phyloP scores from a whole-genome alignment of 1,139 yeast genomes.

The Geotrichum citri-aurantii region DNA sequence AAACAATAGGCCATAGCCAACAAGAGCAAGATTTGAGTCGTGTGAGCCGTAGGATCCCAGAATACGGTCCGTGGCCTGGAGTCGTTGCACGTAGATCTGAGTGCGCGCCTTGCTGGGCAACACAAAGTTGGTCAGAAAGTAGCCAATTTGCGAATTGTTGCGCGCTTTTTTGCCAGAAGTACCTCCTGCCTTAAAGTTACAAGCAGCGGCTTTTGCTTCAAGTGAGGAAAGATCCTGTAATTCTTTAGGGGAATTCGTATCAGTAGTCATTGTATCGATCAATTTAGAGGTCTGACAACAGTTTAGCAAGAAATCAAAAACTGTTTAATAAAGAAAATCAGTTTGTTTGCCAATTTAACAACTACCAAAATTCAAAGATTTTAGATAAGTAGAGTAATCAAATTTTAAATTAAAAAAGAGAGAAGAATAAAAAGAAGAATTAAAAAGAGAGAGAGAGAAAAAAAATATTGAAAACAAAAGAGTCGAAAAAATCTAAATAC shows the following conservation, averaged over 20 bases:
- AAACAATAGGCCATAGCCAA: slow-evolving; percentile 31
- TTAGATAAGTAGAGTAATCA: not conserved
- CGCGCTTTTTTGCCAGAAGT: not conserved
- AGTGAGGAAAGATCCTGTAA: not conserved
- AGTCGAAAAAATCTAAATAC: not conserved
- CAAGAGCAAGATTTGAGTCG: slow-evolving; percentile 26
- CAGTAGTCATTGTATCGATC: not conserved
- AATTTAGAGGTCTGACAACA: not conserved
- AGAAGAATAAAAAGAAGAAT: not conserved
- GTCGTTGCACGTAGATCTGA: slow-evolving; percentile 3
- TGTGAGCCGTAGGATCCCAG: slow-evolving; percentile 13
- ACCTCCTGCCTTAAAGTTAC: too few species aligned
- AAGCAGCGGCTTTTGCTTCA: not conserved
- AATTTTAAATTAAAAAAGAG: not conserved
- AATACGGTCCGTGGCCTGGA: slow-evolving; percentile 10
- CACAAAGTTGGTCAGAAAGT: slow-evolving; percentile 11
- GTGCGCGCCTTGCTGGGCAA: slow-evolving; percentile 9
- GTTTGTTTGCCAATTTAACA: not conserved
- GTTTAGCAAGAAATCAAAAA: not conserved
- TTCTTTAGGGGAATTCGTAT: not conserved
- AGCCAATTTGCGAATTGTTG: not conserved
- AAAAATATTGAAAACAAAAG: not conserved
- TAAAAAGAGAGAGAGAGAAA: not conserved
- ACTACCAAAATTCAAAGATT: not conserved
- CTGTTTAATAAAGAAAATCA: not conserved